Evolutionary conservation across 179 eudicot species (phyloP).

Genomic region (Nepenthes alata): DNA sequence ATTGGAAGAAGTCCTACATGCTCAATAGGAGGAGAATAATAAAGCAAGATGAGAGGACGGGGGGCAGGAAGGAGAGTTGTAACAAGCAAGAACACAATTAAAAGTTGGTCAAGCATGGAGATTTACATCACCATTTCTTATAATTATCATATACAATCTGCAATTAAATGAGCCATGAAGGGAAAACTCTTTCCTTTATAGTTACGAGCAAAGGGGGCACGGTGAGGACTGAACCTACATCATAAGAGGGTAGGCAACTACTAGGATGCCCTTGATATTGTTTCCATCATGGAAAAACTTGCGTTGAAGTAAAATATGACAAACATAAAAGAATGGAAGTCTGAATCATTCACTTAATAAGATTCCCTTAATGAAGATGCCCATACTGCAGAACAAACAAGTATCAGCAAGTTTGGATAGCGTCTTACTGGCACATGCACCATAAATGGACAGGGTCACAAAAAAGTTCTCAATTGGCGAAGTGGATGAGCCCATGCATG

Average conservation of each 20-base stretch:
- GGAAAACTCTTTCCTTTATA: no score
- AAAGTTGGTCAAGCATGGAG: no score
- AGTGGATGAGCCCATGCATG: slow-evolving; percentile 79
- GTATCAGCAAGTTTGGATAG: slow-evolving; percentile 5
- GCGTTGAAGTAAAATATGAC: background rate
- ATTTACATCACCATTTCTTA: no score
- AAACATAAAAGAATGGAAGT: background rate
- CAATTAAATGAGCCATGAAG: background rate
- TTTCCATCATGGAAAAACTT: background rate
- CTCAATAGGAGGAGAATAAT: no score
- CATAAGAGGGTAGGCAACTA: no score
- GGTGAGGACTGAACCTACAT: no score
- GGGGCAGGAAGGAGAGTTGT: no score
- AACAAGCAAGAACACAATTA: no score
- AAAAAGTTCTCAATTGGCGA: slow-evolving; percentile 77
- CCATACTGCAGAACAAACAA: background rate
- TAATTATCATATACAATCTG: background rate
- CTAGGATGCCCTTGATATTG: no score
- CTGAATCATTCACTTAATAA: background rate
- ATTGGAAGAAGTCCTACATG: no score
- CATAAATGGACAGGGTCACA: slow-evolving; percentile 66
- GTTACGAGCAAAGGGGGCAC: no score
- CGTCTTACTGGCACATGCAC: slow-evolving; percentile 75
- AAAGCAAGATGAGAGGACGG: no score
- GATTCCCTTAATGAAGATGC: background rate